Base-by-base conservation (phyloP, 495 filamentous ascomycete genomes). In the Hypoxylon cercidicola region DNA sequence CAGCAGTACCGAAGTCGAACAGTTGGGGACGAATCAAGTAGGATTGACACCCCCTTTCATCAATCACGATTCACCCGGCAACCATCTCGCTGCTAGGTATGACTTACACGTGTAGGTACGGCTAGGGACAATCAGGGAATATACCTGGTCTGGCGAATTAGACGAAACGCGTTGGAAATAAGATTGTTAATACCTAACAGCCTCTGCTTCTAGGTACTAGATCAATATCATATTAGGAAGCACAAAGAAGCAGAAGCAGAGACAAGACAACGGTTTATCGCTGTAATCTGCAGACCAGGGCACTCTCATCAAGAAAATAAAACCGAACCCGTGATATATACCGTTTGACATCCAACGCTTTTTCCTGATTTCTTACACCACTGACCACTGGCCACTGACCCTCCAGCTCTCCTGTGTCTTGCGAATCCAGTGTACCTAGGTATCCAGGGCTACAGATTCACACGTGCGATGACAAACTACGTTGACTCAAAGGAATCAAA, bases 11-110 rank as follows among this genome's bases (percentile, higher is more conserved):
- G 40, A 51, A 51, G 41, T 64, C 16, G 9, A 64, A 19, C 23
- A 21, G 60, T 35, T 46, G 55, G 57, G 32, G 60, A 55, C 59
- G 46, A 50, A 56, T 40, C 32, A 43, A 47, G 49, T 49, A 59
- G 59, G 64, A 63, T 68, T 60, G 4, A 37, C 59, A 44, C 13
- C 19, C 19, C 59, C 48, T 53, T 32, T 62, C 48, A 62, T 67
- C 49, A 63, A 60, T 54, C 55, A 20, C 37, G 35, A 68, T 64
- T 68, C 60, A 60, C 65, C 65, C 55, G 55, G 65, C 65, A 68
- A 68, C 60, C 60, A 68, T 60, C 65, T 63, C 44, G 39, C 25
- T 54, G 49, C 15, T 55, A n/a, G n/a, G n/a, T 15, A 47, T 41
- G 25, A 49, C 43, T 23, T 53, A 43, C 46, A 45, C 47, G 35